phyloP scores from a whole-genome alignment of 1,284 basidiomycete species.

The Sphagnurus paluster region DNA sequence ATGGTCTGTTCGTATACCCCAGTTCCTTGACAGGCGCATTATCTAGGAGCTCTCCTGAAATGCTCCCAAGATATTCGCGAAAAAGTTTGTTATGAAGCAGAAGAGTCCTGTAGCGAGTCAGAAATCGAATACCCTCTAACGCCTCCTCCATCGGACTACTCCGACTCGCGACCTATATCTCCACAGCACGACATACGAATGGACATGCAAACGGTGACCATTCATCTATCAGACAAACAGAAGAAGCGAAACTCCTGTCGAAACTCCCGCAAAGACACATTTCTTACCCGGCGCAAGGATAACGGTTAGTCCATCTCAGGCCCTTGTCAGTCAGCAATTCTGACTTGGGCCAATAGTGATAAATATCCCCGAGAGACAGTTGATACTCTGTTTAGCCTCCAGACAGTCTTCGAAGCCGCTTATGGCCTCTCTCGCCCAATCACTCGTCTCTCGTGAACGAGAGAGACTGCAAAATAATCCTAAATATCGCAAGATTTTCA shows the following conservation, averaged over 20 bases:
- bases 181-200: slow-evolving; percentile 37
- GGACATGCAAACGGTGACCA: slow-evolving; percentile 38
- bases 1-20: slow-evolving; percentile 9
- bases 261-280: background rate
- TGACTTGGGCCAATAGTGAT: slow-evolving; percentile 2
- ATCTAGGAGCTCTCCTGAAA: slow-evolving; percentile 47
- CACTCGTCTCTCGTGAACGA: slow-evolving; percentile 30
- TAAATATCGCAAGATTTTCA: slow-evolving; percentile 25
- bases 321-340: background rate
- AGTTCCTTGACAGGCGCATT: slow-evolving; percentile 3
- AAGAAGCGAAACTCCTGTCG: background rate
- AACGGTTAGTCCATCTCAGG: slow-evolving; percentile 1
- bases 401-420: slow-evolving; percentile 50
- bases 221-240: slow-evolving; percentile 29
- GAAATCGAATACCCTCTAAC: slow-evolving; percentile 69
- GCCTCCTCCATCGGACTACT: slow-evolving; percentile 69
- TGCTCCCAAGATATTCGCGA: slow-evolving; percentile 41
- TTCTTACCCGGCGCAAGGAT: slow-evolving; percentile 1
- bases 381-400: slow-evolving; percentile 47
- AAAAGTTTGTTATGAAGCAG: slow-evolving; percentile 31
- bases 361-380: slow-evolving; percentile 15
- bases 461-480: slow-evolving; percentile 11
- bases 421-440: slow-evolving; percentile 44
- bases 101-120: slow-evolving; percentile 45
- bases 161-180: slow-evolving; percentile 59